Evolutionary conservation across 2,329 filamentous ascomycete genomes (phyloP).

Genomic region (Fusarium sp.): DNA sequence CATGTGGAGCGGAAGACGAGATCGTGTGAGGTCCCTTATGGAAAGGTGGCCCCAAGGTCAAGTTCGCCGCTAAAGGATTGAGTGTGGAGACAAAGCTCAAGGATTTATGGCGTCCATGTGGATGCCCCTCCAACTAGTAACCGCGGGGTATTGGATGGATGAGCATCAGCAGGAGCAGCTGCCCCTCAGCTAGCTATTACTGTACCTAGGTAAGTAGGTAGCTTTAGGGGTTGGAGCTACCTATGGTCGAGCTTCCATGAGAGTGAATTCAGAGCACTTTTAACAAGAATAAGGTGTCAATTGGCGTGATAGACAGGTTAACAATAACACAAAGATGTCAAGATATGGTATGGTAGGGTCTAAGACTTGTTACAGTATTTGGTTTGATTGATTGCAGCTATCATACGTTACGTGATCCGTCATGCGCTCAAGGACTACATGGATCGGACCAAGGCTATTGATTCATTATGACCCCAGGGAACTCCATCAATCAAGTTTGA

Average conservation of each 20-base stretch:
- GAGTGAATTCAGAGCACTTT: not conserved
- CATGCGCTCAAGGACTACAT: conserved; percentile 3
- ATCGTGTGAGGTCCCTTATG: conserved; percentile 50
- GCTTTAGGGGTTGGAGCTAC: not conserved
- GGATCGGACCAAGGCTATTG: not conserved
- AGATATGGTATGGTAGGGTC: conserved; percentile 1
- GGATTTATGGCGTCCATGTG: conserved; percentile 33
- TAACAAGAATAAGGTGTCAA: not conserved
- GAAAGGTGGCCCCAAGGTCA: conserved; percentile 54
- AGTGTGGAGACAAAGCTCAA: conserved; percentile 48
- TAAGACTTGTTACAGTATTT: conserved; percentile 15
- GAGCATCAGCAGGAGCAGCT: conserved; percentile 7
- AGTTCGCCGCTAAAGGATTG: conserved; percentile 43
- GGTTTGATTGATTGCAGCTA: conserved; percentile 40
- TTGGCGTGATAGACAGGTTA: not conserved
- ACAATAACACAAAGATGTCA: too few species aligned
- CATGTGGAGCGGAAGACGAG: conserved; percentile 42
- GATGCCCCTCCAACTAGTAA: conserved; percentile 25
- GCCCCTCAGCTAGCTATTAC: conserved; percentile 12
- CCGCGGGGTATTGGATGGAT: conserved; percentile 50
- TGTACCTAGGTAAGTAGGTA: not conserved
- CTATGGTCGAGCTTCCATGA: not conserved
- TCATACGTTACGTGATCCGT: conserved; percentile 16
- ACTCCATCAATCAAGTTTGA: conserved; percentile 18
- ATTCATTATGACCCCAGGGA: not conserved